Evolutionary conservation across 2,329 filamentous ascomycete species (phyloP).

Genomic region (Botryotinia narcissicola): DNA sequence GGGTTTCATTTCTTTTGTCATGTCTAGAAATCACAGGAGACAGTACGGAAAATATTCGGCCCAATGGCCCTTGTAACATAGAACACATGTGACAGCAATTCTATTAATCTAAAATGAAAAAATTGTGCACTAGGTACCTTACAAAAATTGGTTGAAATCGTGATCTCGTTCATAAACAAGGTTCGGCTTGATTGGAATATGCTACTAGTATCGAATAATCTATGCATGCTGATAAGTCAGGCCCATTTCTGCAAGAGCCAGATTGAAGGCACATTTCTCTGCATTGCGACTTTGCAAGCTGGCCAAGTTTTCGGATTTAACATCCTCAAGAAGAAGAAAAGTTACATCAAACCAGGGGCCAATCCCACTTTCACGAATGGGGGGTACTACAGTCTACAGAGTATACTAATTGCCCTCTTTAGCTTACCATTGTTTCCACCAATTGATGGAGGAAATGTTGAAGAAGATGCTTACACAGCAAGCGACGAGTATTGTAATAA

Average conservation of each 20-base stretch:
- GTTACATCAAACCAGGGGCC: neutral
- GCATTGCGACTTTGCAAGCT: neutral
- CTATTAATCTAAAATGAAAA: neutral
- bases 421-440: neutral
- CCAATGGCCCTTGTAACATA: conserved; percentile 20
- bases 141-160: neutral
- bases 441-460: neutral
- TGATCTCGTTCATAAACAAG: neutral
- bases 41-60: conserved; percentile 13
- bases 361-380: neutral
- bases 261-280: neutral
- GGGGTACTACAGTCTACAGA: neutral
- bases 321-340: neutral
- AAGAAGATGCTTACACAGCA: neutral
- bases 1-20: conserved; percentile 27
- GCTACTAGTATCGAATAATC: neutral
- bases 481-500: neutral
- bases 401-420: neutral
- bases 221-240: neutral
- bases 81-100: conserved; percentile 12
- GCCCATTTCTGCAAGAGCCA: neutral
- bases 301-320: neutral
- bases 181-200: neutral
- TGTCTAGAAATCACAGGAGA: neutral
- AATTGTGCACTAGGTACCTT: neutral